Percentiles rank a stretch among this genome's conserved stretches.
phyloP scores from a whole-genome alignment of 192 early-diverging fungal genomes.

The Umbelopsis ramanniana region DNA sequence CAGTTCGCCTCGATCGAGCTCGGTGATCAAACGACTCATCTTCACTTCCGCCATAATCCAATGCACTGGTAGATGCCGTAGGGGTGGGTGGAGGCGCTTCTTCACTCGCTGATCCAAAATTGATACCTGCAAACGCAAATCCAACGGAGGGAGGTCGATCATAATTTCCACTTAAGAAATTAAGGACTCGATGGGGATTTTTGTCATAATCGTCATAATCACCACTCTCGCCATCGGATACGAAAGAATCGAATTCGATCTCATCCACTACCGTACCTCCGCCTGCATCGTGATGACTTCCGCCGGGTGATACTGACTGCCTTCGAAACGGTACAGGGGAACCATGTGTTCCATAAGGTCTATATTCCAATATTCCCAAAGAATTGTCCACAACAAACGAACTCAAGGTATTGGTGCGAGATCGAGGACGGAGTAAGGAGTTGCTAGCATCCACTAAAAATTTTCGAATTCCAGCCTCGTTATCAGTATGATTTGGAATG shows the following conservation, averaged over 20 bases:
- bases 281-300: conserved; percentile 27
- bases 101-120: conserved; percentile 15
- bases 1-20: conserved; percentile 44
- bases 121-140: conserved; percentile 5
- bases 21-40: conserved; percentile 46
- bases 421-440: conserved; percentile 34
- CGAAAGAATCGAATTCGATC: conserved; percentile 26
- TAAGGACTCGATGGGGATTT: conserved; percentile 30
- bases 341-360: background rate
- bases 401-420: conserved; percentile 33
- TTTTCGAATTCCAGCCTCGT: conserved; percentile 36
- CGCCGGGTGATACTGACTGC: background rate
- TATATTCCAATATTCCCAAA: background rate
- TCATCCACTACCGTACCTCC: conserved; percentile 39
- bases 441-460: conserved; percentile 37
- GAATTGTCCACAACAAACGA: conserved; percentile 6
- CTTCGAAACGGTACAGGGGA: conserved; percentile 9
- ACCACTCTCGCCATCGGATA: conserved; percentile 61
- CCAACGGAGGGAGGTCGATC: conserved; percentile 28
- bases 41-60: conserved; percentile 41
- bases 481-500: conserved; percentile 29
- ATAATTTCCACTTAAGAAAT: conserved; percentile 15
- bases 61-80: conserved; percentile 2
- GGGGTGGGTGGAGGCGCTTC: conserved; percentile 13
- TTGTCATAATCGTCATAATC: conserved; percentile 50